Percentiles rank a stretch among this genome's conserved stretches.
phyloP scores from a whole-genome alignment of 1,284 basidiomycete species.

The Ceraceosorus guamensis region DNA sequence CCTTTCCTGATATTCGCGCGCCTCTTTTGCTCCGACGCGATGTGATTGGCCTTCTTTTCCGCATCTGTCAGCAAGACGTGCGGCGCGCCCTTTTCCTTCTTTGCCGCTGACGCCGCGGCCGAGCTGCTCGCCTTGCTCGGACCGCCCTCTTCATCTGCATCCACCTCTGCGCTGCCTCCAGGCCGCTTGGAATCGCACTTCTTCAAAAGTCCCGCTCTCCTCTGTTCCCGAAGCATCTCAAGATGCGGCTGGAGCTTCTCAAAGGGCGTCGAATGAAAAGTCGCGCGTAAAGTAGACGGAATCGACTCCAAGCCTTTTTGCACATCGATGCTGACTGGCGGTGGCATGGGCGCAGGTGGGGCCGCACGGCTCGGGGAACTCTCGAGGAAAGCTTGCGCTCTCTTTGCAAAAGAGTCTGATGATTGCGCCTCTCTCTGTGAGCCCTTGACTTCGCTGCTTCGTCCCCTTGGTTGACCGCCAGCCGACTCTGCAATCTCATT shows the following conservation, averaged over 20 bases:
- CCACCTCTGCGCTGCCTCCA: slow-evolving; percentile 8
- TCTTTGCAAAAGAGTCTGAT: not conserved
- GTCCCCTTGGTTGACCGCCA: not conserved
- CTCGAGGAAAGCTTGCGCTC: not conserved
- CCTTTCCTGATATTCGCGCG: slow-evolving; percentile 80
- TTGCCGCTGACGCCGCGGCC: not conserved
- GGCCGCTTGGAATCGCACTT: slow-evolving; percentile 8
- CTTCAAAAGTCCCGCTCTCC: slow-evolving; percentile 24
- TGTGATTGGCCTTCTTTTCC: slow-evolving; percentile 86
- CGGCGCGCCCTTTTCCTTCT: slow-evolving; percentile 49
- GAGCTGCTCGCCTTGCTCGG: slow-evolving; percentile 52
- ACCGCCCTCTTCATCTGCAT: slow-evolving; percentile 15
- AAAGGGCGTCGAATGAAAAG: slow-evolving; percentile 1
- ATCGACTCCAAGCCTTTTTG: not conserved
- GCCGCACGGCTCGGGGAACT: not conserved
- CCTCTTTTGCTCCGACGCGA: slow-evolving; percentile 83
- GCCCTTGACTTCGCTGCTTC: not conserved
- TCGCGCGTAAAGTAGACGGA: not conserved
- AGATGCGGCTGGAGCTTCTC: slow-evolving; percentile 11
- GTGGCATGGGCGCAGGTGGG: slow-evolving; percentile 1
- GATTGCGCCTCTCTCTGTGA: slow-evolving; percentile 5
- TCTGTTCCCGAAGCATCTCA: slow-evolving; percentile 15
- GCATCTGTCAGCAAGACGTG: slow-evolving; percentile 63
- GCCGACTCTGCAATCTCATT: not conserved
- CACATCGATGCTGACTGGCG: not conserved